Evolutionary conservation across 768 basidiomycete genomes (phyloP).

Genomic region (Boletus tomentosulus): DNA sequence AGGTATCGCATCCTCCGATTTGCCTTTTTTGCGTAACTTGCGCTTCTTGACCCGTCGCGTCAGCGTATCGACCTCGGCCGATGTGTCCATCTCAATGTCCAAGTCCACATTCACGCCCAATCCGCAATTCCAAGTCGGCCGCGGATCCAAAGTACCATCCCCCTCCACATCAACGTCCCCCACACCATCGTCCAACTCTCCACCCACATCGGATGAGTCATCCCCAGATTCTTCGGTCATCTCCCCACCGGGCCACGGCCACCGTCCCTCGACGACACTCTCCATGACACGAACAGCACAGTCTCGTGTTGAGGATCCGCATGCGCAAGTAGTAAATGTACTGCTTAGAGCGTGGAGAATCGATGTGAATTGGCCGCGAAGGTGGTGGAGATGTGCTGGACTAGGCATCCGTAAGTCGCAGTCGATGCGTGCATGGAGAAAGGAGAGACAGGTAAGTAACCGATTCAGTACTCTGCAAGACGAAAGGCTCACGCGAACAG

Average conservation of each 20-base stretch:
- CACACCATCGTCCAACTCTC: conserved; percentile 15
- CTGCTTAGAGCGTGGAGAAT: conserved; percentile 67
- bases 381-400: conserved; percentile 44
- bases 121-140: conserved; percentile 9
- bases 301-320: conserved; percentile 56
- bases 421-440: background rate
- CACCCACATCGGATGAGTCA: conserved; percentile 13
- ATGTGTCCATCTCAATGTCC: conserved; percentile 19
- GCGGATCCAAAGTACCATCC: conserved; percentile 9
- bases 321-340: conserved; percentile 73
- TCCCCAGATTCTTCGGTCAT: conserved; percentile 21
- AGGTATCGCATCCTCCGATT: conserved; percentile 29
- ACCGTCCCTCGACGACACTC: conserved; percentile 48
- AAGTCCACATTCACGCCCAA: conserved; percentile 25
- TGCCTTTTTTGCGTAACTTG: conserved; percentile 18
- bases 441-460: background rate
- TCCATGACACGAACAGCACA: conserved; percentile 66
- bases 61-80: conserved; percentile 4
- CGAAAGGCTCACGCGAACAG: conserved; percentile 51
- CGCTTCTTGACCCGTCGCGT: conserved; percentile 15
- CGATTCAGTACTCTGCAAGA: background rate
- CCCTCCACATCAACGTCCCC: conserved; percentile 25
- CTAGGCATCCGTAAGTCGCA: conserved; percentile 25
- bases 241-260: conserved; percentile 31
- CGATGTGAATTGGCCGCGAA: conserved; percentile 62